Conservation (phyloP, 2,329 filamentous ascomycete genomes). For the Sclerotinia borealis region DNA sequence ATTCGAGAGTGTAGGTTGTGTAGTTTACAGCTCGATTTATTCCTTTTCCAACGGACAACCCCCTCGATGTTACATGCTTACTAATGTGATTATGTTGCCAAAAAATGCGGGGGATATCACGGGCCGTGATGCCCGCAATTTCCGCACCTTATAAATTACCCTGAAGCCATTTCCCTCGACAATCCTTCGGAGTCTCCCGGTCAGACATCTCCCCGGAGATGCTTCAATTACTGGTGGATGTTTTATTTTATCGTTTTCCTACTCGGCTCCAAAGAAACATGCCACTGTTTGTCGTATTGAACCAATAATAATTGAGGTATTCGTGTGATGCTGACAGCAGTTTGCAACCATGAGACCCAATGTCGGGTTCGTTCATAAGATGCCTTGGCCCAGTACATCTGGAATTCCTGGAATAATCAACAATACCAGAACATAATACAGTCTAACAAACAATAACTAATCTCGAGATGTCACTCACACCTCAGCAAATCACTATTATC, state of each 20-base stretch:
- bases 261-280: neutral
- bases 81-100: neutral
- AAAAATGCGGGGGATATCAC: neutral
- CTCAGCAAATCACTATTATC: slow-evolving; percentile 62
- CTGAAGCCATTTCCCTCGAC: too few relatives aligned
- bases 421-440: too few relatives aligned
- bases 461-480: slow-evolving; percentile 43
- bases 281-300: neutral
- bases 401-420: neutral
- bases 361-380: neutral
- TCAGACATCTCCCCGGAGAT: slow-evolving; percentile 4
- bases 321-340: neutral
- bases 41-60: neutral
- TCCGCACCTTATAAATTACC: too few relatives aligned
- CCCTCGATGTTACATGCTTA: neutral
- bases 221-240: neutral
- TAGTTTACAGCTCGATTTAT: neutral
- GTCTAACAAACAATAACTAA: neutral
- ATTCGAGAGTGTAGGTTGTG: neutral
- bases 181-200: neutral
- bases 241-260: neutral
- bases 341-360: neutral
- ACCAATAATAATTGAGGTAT: neutral
- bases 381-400: neutral
- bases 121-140: neutral